phyloP scores from a whole-genome alignment of 352 stramenopile species.

The Phytopythium chamaehyphon region DNA sequence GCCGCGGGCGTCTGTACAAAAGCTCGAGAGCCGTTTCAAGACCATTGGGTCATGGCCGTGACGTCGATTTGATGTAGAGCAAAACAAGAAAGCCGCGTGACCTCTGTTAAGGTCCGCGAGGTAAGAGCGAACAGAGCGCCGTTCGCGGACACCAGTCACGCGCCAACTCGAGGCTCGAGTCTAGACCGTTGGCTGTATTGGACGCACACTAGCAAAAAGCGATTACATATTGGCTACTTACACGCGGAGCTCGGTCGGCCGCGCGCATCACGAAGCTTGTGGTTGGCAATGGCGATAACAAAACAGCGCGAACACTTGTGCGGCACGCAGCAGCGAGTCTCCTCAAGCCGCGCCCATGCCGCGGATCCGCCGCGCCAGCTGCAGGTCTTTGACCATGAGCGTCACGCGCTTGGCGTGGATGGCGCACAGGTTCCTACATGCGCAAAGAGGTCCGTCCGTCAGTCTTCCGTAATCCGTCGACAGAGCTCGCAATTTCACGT shows the following conservation, averaged over 20 bases:
- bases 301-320: not conserved
- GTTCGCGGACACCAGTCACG: not conserved
- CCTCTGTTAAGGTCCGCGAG: too few relatives aligned
- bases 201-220: too few relatives aligned
- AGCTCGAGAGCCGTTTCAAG: constrained; percentile 61
- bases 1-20: constrained; percentile 60
- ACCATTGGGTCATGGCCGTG: constrained; percentile 50
- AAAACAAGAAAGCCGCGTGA: too few relatives aligned
- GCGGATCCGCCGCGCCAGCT: constrained; percentile 91
- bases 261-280: too few relatives aligned
- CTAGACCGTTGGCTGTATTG: too few relatives aligned
- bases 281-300: too few relatives aligned
- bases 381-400: constrained; percentile 95
- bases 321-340: too few relatives aligned
- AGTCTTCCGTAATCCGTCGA: not conserved
- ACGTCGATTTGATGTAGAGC: too few relatives aligned
- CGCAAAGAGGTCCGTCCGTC: not conserved
- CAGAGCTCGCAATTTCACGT: constrained; percentile 23
- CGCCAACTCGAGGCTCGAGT: not conserved
- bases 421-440: constrained; percentile 90
- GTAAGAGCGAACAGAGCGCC: too few relatives aligned
- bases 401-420: constrained; percentile 96
- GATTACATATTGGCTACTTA: too few relatives aligned
- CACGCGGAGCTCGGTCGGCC: too few relatives aligned
- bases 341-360: constrained; percentile 27